A percentile compares a stretch with the other conserved stretches of the same genome.
Evolutionary conservation across 2,329 filamentous ascomycete species (phyloP).

Genomic region (Escovopsis sp.): DNA sequence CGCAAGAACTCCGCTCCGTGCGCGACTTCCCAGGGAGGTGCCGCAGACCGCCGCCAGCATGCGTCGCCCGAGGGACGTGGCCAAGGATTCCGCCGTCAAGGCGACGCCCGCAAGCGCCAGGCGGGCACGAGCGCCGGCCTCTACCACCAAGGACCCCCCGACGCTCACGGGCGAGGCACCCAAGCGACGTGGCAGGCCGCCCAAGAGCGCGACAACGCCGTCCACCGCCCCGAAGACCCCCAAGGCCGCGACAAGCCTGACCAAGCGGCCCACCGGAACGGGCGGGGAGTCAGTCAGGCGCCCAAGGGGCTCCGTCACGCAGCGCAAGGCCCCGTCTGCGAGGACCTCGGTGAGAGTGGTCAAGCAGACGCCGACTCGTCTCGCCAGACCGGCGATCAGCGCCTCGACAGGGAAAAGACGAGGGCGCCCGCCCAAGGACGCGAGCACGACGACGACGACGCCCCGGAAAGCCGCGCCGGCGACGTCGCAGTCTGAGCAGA

Average conservation of each 20-base stretch:
- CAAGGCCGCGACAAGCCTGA: neutral
- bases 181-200: conserved; percentile 3
- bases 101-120: neutral
- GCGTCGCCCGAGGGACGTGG: neutral
- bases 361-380: neutral
- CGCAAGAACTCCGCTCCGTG: neutral
- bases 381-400: neutral
- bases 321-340: neutral
- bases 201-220: conserved; percentile 1
- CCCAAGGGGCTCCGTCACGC: neutral
- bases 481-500: neutral
- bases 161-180: neutral
- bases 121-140: neutral
- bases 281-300: neutral
- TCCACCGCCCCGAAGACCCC: neutral
- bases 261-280: neutral
- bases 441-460: too few species aligned
- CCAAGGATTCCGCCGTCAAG: neutral
- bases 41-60: neutral
- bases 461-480: too few species aligned
- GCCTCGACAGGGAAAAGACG: neutral
- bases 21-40: neutral
- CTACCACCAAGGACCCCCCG: neutral
- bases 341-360: neutral
- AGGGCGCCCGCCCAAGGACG: neutral